Conservation (phyloP, 1,284 basidiomycete genomes). For the Cryptococcus jaspeensis region DNA sequence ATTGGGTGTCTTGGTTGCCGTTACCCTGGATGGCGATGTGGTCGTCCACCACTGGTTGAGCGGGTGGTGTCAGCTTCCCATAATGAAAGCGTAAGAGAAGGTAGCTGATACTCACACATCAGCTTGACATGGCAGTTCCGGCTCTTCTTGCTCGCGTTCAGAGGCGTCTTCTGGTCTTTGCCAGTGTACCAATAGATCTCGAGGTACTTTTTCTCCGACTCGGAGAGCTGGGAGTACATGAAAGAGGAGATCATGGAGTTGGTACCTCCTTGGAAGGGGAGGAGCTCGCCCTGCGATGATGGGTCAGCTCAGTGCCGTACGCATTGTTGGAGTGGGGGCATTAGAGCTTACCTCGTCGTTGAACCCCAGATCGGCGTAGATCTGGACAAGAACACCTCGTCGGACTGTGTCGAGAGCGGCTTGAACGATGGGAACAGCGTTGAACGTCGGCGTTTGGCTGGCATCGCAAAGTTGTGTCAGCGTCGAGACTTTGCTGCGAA, state of each 20-base stretch:
- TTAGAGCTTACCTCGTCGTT: conserved; percentile 55
- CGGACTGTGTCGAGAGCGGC: too few relatives aligned
- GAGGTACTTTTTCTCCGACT: conserved; percentile 56
- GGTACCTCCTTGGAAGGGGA: conserved; percentile 71
- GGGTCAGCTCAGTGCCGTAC: background rate
- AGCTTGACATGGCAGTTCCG: conserved; percentile 73
- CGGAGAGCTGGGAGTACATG: conserved; percentile 59
- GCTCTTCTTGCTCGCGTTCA: conserved; percentile 63
- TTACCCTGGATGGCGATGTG: conserved; percentile 59
- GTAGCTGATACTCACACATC: conserved; percentile 55
- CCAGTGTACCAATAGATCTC: conserved; percentile 62
- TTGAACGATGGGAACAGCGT: too few relatives aligned
- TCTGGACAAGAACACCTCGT: too few relatives aligned
- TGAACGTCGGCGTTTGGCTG: too few relatives aligned
- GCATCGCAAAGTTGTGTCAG: too few relatives aligned
- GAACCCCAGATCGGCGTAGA: conserved; percentile 64
- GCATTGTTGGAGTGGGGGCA: background rate
- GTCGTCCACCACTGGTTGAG: conserved; percentile 58
- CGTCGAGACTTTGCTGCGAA: too few relatives aligned
- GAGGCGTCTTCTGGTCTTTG: conserved; percentile 62
- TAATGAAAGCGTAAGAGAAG: too few relatives aligned
- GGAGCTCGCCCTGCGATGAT: conserved; percentile 33
- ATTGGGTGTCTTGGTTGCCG: conserved; percentile 60
- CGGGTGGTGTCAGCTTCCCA: too few relatives aligned
- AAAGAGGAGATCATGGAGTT: conserved; percentile 67